Conservation (phyloP, 1,139 yeast genomes). For the Pichia sp. region DNA sequence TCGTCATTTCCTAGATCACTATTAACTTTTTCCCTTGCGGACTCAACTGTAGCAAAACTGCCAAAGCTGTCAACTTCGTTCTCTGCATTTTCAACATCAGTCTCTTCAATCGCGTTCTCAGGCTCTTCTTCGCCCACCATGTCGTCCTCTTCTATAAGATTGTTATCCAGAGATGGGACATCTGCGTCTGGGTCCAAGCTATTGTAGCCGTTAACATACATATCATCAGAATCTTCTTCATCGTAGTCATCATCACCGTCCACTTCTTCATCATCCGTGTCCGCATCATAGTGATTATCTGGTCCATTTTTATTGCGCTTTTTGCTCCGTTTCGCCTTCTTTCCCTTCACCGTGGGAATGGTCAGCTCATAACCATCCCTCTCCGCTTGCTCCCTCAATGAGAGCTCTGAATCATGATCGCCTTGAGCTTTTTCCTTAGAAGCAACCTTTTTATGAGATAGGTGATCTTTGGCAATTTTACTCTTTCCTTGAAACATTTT, state of each 20-base stretch:
- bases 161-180: too few species aligned
- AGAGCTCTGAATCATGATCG: constrained; percentile 2
- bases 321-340: not conserved
- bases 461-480: constrained; percentile 17
- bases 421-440: not conserved
- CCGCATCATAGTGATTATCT: not conserved
- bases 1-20: too few species aligned
- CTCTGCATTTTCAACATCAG: too few species aligned
- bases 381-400: constrained; percentile 10
- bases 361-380: constrained; percentile 9
- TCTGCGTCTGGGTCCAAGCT: too few species aligned
- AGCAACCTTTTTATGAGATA: constrained; percentile 8
- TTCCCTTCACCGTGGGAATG: not conserved
- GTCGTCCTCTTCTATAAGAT: too few species aligned
- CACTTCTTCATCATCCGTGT: not conserved
- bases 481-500: constrained; percentile 15
- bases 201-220: too few species aligned
- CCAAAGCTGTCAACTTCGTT: not conserved
- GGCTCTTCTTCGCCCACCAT: too few species aligned
- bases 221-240: constrained; percentile 4
- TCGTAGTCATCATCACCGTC: constrained; percentile 4
- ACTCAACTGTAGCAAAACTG: not conserved
- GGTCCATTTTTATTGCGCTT: not conserved
- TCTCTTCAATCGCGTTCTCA: too few species aligned
- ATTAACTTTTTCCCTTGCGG: too few species aligned